Evolutionary conservation across 1,284 basidiomycete genomes (phyloP).

Genomic region (Volvariella surrecta): DNA sequence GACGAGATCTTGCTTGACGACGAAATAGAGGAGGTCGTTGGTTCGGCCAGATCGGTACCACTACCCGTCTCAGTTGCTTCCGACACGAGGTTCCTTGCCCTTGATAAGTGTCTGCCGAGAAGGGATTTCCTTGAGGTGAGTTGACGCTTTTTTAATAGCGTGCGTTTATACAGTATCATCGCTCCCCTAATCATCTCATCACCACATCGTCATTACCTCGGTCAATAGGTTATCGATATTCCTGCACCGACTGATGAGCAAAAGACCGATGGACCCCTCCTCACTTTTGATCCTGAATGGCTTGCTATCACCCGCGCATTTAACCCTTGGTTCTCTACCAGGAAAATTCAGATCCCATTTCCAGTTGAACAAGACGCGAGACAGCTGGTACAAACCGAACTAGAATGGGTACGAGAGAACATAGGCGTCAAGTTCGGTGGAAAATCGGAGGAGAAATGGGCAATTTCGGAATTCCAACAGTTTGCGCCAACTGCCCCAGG

Average conservation of each 20-base stretch:
- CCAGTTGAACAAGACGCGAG: slow-evolving; percentile 52
- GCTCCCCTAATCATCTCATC: no score
- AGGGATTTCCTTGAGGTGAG: slow-evolving; percentile 82
- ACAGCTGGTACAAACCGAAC: slow-evolving; percentile 50
- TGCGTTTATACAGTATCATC: no score
- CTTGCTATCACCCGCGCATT: slow-evolving; percentile 88
- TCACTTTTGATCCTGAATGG: slow-evolving; percentile 83
- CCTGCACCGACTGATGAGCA: slow-evolving; percentile 12
- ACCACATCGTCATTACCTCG: no score
- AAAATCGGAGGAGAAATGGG: slow-evolving; percentile 18
- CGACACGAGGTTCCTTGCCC: slow-evolving; percentile 85
- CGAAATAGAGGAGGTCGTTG: slow-evolving; percentile 41
- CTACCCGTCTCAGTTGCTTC: slow-evolving; percentile 15
- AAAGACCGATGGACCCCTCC: slow-evolving; percentile 13
- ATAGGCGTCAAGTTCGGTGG: slow-evolving; percentile 24
- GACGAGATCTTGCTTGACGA: slow-evolving; percentile 67
- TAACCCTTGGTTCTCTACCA: slow-evolving; percentile 66
- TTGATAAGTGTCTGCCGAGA: slow-evolving; percentile 86
- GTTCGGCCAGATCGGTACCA: slow-evolving; percentile 23
- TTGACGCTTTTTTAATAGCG: slow-evolving; percentile 1
- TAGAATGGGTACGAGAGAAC: slow-evolving; percentile 59
- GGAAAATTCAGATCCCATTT: slow-evolving; percentile 41
- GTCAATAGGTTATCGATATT: slow-evolving; percentile 63
- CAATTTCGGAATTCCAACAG: slow-evolving; percentile 54
- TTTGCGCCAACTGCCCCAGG: slow-evolving; percentile 75